Conservation (phyloP, 495 filamentous ascomycete species). For the Echria macrotheca region DNA sequence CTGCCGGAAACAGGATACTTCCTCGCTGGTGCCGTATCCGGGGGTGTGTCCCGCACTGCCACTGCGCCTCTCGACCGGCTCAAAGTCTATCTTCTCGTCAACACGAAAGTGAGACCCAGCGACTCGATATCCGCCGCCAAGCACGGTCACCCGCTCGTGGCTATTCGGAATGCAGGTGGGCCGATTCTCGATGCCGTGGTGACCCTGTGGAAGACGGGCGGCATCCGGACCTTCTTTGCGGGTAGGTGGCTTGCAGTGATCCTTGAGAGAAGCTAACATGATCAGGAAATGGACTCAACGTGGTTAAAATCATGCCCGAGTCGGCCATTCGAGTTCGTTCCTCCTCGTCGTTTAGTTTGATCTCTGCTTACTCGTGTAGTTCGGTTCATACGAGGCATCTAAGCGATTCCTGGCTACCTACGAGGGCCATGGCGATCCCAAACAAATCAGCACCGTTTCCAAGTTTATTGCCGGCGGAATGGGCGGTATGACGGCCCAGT, state of each 20-base stretch:
- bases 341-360: not conserved
- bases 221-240: conserved; percentile 89
- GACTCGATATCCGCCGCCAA: conserved; percentile 60
- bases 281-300: conserved; percentile 93
- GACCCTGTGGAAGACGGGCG: conserved; percentile 79
- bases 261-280: conserved; percentile 24
- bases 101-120: conserved; percentile 59
- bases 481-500: conserved; percentile 91
- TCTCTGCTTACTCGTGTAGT: conserved; percentile 39
- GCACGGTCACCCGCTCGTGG: conserved; percentile 60
- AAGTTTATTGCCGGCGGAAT: conserved; percentile 88
- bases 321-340: conserved; percentile 70
- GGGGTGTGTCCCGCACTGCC: conserved; percentile 84
- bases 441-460: conserved; percentile 69
- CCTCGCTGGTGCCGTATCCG: conserved; percentile 86
- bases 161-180: conserved; percentile 58
- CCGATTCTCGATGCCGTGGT: conserved; percentile 66
- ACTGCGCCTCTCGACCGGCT: conserved; percentile 95
- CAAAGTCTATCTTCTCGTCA: conserved; percentile 95
- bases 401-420: conserved; percentile 81
- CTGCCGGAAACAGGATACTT: conserved; percentile 85
- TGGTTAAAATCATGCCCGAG: conserved; percentile 96
- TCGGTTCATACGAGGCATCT: conserved; percentile 92
- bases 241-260: conserved; percentile 49
- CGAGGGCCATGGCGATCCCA: conserved; percentile 83